phyloP scores from a whole-genome alignment of 1,284 basidiomycete genomes.

The Ceratobasidium sp. region DNA sequence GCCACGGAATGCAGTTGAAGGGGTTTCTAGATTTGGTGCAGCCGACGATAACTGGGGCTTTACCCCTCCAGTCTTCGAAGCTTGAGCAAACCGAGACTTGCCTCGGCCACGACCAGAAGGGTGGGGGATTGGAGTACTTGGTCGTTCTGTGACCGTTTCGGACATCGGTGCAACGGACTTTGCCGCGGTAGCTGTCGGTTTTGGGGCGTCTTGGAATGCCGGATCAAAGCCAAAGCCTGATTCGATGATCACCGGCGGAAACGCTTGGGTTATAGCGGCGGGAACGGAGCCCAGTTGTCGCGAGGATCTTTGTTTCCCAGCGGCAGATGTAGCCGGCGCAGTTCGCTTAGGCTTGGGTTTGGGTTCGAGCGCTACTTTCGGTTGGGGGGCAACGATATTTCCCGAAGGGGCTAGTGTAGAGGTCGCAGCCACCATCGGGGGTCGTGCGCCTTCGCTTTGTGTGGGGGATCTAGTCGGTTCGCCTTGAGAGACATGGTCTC shows the following conservation, averaged over 20 bases:
- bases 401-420: conserved; percentile 50
- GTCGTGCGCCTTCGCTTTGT: conserved; percentile 47
- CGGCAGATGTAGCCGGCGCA: conserved; percentile 51
- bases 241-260: conserved; percentile 54
- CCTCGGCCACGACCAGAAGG: neutral
- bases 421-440: conserved; percentile 47
- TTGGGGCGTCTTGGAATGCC: conserved; percentile 45
- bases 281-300: conserved; percentile 39
- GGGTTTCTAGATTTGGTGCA: conserved; percentile 57
- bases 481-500: conserved; percentile 9
- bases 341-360: conserved; percentile 1
- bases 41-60: conserved; percentile 59
- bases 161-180: conserved; percentile 44
- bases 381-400: conserved; percentile 49
- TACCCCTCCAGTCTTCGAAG: conserved; percentile 51
- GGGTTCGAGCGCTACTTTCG: conserved; percentile 42
- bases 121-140: conserved; percentile 53
- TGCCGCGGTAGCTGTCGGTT: conserved; percentile 26
- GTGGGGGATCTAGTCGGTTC: conserved; percentile 50
- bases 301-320: conserved; percentile 53
- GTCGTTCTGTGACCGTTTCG: conserved; percentile 54
- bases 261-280: conserved; percentile 7
- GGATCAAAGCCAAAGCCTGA: conserved; percentile 42
- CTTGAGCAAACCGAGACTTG: conserved; percentile 36
- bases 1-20: conserved; percentile 44